These are phyloP conservation scores for Suillus luteus DNA, from an alignment of 768 basidiomycete genomes.

Conservation along the genomic window DNA sequence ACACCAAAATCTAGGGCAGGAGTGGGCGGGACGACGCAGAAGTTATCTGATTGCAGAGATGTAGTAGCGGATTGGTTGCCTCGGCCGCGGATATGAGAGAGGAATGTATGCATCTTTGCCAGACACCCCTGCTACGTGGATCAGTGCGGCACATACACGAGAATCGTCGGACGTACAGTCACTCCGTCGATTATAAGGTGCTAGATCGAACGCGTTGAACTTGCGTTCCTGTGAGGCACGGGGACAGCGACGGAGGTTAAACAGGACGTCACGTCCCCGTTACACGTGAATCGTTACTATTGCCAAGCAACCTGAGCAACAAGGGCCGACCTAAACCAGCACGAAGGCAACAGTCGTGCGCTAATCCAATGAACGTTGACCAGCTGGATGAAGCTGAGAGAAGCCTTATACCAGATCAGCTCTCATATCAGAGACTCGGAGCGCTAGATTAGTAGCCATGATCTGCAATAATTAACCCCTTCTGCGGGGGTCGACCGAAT, in stretches of 20 bases:
- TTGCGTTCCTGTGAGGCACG: neutral
- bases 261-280: neutral
- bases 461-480: constrained; percentile 17
- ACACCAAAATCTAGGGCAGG: constrained; percentile 7
- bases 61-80: constrained; percentile 22
- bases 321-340: neutral
- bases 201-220: neutral
- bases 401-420: neutral
- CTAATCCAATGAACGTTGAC: neutral
- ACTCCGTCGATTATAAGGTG: neutral
- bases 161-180: neutral
- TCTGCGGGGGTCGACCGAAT: constrained; percentile 24
- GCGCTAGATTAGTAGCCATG: neutral
- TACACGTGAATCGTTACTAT: constrained; percentile 3
- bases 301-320: neutral
- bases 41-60: constrained; percentile 15
- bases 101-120: constrained; percentile 29
- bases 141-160: neutral
- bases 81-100: constrained; percentile 36
- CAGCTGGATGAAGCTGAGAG: neutral
- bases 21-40: neutral
- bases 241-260: neutral
- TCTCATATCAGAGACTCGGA: neutral
- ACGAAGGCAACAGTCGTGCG: neutral
- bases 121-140: neutral